Conservation (phyloP, 2,329 filamentous ascomycete species). For the Dactylellina parvicollis region DNA sequence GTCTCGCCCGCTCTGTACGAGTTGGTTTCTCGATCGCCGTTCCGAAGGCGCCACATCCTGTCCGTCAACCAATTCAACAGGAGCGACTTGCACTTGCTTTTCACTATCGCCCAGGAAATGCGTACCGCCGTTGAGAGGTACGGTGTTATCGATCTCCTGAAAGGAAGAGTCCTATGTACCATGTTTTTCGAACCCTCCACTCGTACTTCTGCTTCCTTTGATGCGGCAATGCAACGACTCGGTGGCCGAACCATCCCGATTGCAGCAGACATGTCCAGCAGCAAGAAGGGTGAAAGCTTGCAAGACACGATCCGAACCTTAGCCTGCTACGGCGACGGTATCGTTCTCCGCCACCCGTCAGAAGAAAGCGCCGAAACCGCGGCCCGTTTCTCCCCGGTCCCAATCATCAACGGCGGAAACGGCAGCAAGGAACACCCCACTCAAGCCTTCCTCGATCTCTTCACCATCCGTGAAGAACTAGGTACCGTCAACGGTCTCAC, state of each 20-base stretch:
- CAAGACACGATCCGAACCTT: conserved; percentile 94
- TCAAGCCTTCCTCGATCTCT: conserved; percentile 95
- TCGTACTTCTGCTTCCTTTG: conserved; percentile 92
- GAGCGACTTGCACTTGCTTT: conserved; percentile 87
- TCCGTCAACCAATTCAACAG: conserved; percentile 91
- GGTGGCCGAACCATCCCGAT: conserved; percentile 86
- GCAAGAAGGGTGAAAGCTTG: conserved; percentile 91
- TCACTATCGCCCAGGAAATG: conserved; percentile 98
- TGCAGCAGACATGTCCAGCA: conserved; percentile 83
- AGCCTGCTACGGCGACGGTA: conserved; percentile 90
- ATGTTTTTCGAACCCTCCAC: conserved; percentile 99
- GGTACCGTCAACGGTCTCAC: conserved; percentile 94
- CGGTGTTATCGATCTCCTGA: conserved; percentile 85
- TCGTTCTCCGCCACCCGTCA: conserved; percentile 93
- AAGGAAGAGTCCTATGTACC: conserved; percentile 84
- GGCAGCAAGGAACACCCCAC: conserved; percentile 96
- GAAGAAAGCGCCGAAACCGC: conserved; percentile 82
- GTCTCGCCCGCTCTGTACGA: conserved; percentile 51
- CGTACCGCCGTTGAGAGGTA: conserved; percentile 91
- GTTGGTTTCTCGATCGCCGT: conserved; percentile 76
- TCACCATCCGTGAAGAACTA: conserved; percentile 97
- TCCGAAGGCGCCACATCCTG: conserved; percentile 88
- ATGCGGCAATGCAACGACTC: conserved; percentile 97
- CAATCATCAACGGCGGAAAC: conserved; percentile 94
- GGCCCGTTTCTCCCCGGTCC: conserved; percentile 85